Evolutionary conservation across 441 rosid species (phyloP), one percentile per base, ranked within the genome.

Genomic region (Breynia disticha): DNA sequence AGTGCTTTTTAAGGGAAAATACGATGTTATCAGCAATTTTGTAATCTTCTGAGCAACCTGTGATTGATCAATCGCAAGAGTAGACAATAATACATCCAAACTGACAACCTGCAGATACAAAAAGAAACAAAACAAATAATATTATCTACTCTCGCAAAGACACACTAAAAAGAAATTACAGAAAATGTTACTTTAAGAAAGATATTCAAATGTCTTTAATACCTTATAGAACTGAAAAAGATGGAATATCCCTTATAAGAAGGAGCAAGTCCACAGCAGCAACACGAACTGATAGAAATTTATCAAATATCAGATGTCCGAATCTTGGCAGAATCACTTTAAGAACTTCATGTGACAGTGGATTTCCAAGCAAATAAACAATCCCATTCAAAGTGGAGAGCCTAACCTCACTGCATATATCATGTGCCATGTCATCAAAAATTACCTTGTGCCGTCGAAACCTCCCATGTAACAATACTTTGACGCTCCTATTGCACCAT

Each of bases 381-480:
- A 87, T 72, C 63, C 97, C 99, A 72, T 85, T 80, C 62, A 84
- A 51, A n/a, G 87, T 76, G 39, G 99, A 84, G 66, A 87, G 79
- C 70, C 96, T 89, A 59, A 89, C 90, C 58, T 85, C 95, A 59
- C 72, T 80, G 86, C 86, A 77, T 18, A 75, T 56, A 65, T 89
- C 97, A 55, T 68, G 77, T 32, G 95, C 72, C 84, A 81, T 79
- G 53, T 89, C 97, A 73, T 86, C 76, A 46, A 79, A 70, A 57
- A 81, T 38, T 64, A 67, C 83, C 0, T 89, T 76, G 99, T 89
- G n/a, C 90, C 94, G 64, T 94, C 99, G 82, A 94, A 89, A 51
- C 99, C 99, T 72, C 99, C 99, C 49, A 94, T 67, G 66, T 94
- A 94, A 67, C 97, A 81, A 63, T 94, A 94, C 52, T 82, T 90